Base-by-base conservation (phyloP, 345 rosid genomes). In the Raphanus raphanistrum region DNA sequence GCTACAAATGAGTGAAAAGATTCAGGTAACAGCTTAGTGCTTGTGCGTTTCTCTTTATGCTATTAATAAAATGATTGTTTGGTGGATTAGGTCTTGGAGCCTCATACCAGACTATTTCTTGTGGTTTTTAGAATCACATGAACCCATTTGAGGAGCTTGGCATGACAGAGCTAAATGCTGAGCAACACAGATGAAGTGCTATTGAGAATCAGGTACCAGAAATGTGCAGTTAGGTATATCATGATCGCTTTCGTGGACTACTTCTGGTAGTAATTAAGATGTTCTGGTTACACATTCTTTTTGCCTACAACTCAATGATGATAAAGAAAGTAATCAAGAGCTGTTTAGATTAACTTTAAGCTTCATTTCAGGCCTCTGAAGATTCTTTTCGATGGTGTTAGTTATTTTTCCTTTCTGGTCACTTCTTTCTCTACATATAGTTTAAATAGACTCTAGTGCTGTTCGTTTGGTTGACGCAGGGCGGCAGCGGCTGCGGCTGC, bases 1-100 rank as follows among this genome's bases (percentile, higher is more conserved):
- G 97, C 98, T 59, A 89, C 99, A 28, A 93, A 88, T 76, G 99
- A 96, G 21, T 79, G 94, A 95, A 32, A 90, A 89, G 86, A 90
- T 96, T 76, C 92, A 90, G 97, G 98, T 95, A 38, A 38, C 21
- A 21, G 21, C 21, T 21, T 21, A 21, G 21, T 21, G 21, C 21
- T 21, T 1, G 21, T 21, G 21, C 21, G 21, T 21, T 21, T 21
- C 21, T 21, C 21, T 21, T 21, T 21, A 21, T 21, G 21, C 21
- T 21, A 21, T 21, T 21, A 21, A 21, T 21, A 38, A 4, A 12
- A 69, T 76, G 8, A 71, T 28, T 70, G 41, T 3, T 21, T 71
- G 21, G 21, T 21, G 21, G 35, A 26, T 52, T 74, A 96, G 99
- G 87, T 96, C 16, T 76, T 96, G 83, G 97, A 93, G 83, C 98